Evolutionary conservation across 805 yeast species (phyloP), one percentile per base, ranked within the genome.

Genomic region (Metschnikowia gruessii): DNA sequence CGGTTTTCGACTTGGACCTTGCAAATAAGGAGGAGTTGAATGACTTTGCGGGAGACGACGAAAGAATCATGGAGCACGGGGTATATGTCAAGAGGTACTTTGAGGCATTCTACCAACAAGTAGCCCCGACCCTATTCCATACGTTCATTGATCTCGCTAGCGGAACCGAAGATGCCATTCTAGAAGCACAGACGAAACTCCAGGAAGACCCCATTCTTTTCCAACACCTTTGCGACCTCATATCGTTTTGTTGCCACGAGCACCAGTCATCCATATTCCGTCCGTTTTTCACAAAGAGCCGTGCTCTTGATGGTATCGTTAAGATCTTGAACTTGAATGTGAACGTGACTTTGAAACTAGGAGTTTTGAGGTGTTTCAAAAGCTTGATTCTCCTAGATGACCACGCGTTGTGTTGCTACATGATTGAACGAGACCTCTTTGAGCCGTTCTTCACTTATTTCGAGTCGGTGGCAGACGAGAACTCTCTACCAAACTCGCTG

Each of bases 401-500:
- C 61, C 80, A 78, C 37, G 70, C 68, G 32, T 83, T 84, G 55
- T 74, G 78, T 17, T 62, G 78, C 22, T 76, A 78, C 51, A 73
- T 91, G 42, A 71, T 85, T 15, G 70, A 79, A 13, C 69, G 80
- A 46, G 75, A 80, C 40, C 60, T 83, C 4, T 69, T 83, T 43
- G 70, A 65, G 3, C 66, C 71, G 17, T 70, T 83, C 29, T 73
- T 87, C 46, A 58, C 62, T 1, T 68, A 80, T 40, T 70, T 86
- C 50, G 64, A 69, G 18, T 74, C 69, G 12, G 76, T 80, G 9
- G 68, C 75, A 6, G 64, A 70, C 26, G 64, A 66, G 32, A 81
- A 86, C 60, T 85, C 83, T 58, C 65, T 90, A 49, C 75, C 85
- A 2, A 85, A 81, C 57, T 89, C 97, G 0, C 77, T 91, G 5